Evolutionary conservation across 768 basidiomycete genomes (phyloP), one percentile per base, ranked within the genome.

Genomic region (Suillus placidus): DNA sequence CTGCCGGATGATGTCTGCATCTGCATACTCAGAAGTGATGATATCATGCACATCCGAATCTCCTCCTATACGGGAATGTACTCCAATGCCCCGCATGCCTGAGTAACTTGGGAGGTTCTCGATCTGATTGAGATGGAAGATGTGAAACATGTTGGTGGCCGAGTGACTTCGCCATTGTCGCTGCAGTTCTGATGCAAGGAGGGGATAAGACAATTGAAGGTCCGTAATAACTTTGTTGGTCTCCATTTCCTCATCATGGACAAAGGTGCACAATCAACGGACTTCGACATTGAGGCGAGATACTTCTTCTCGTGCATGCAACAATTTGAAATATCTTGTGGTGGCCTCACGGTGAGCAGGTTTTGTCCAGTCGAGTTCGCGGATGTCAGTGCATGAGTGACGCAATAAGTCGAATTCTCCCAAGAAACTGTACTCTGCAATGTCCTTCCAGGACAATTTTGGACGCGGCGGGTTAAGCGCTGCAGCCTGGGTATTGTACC

Each of bases 401-500:
- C 20, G 20, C 43, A 45, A 45, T 4, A 45, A 45, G 18, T 70
- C 54, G 26, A 71, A 72, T 45, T 73, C 70, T 7, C 65, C 67
- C 1, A 72, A 40, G 23, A 67, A 67, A 12, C 37, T 63, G 45
- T 72, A 72, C 14, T 66, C 61, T 3, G 63, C 62, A 42, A 71
- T 67, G 4, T 71, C 63, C 9, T 65, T 66, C 66, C 67, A 73
- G 2, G 62, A 62, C 26, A 73, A 58, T 6, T 43, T 43, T n/a
- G 70, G 60, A 16, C 38, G 60, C 1, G 72, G 72, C 3, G 69
- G 69, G 18, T 71, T 64, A 7, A 72, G 71, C 4, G 68, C 52
- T 1, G 54, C 58, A 6, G 76, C 74, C 14, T 65, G 67, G 0
- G 43, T 45, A 58, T 78, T 79, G 67, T 77, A 77, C 37, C 66